Evolutionary conservation across 23 red algal genomes (phyloP), one percentile per base, ranked within the genome.

Genomic region (Gracilariopsis chorda): DNA sequence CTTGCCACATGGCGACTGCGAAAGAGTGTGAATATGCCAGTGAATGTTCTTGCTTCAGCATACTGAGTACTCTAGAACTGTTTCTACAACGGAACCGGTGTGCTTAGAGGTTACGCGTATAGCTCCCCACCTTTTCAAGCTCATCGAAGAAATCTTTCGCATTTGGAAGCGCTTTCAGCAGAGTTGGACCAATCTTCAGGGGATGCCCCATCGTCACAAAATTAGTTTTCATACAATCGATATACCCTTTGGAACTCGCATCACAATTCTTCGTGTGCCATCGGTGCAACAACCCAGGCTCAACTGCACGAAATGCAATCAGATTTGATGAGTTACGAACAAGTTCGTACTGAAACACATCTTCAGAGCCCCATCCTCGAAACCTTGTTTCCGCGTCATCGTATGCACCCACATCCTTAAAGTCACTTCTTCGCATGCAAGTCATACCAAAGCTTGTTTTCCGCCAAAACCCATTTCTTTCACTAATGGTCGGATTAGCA

Each of bases 321-420:
- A 81, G 62, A 46, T 91, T 46, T 23, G 56, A 64, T 1, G 57
- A 37, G 73, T 81, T 91, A 43, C 77, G 55, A 28, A 91, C 25
- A 5, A 49, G 44, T 81, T 81, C 74, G 41, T 59, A 91, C 42
- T 81, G 87, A 33, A 65, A 68, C 23, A 91, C 87, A 25, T 91
- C 87, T 69, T 91, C 87, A 30, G 87, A 86, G 5, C 87, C 87
- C 87, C 87, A 91, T 46, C 87, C 87, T 29, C 58, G 73, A 57
- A 81, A 91, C 34, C 61, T 61, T 35, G 59, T 64, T 40, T 91
- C 87, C 28, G 87, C 87, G 39, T 81, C 87, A 52, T 67, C 39
- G 40, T 64, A 91, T 51, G 74, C 71, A 34, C 73, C 74, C 3
- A 91, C 87, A 5, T 28, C 36, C 55, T 91, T 48, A 37, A 91